Conservation (phyloP, 2,329 filamentous ascomycete genomes). For the Plenodomus biglobosus region DNA sequence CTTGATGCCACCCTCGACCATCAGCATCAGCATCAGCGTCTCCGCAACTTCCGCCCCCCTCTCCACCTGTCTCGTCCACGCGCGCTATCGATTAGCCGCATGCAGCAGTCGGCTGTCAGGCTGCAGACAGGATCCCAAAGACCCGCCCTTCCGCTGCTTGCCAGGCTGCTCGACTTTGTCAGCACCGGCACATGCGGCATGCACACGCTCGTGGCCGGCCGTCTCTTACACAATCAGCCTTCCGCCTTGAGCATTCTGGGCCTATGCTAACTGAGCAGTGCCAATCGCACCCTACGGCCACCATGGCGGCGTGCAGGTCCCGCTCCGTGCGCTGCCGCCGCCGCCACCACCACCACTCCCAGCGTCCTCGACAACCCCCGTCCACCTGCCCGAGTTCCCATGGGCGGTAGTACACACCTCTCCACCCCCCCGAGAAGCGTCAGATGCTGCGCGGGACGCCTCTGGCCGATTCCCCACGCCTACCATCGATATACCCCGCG, state of each 20-base stretch:
- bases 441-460: slow-evolving; percentile 35
- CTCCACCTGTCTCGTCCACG: slow-evolving; percentile 10
- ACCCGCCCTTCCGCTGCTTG: slow-evolving; percentile 1
- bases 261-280: slow-evolving; percentile 38
- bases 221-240: slow-evolving; percentile 7
- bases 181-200: slow-evolving; percentile 28
- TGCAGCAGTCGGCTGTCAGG: not conserved
- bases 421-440: slow-evolving; percentile 8
- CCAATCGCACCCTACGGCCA: slow-evolving; percentile 40
- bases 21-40: slow-evolving; percentile 24
- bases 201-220: slow-evolving; percentile 3
- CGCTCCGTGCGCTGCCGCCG: slow-evolving; percentile 32
- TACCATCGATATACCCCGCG: slow-evolving; percentile 34
- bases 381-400: slow-evolving; percentile 28
- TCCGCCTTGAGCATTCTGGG: slow-evolving; percentile 11
- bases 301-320: slow-evolving; percentile 40
- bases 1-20: too few species aligned
- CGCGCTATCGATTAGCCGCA: slow-evolving; percentile 15
- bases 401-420: slow-evolving; percentile 24
- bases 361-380: slow-evolving; percentile 23
- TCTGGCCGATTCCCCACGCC: slow-evolving; percentile 16
- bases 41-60: slow-evolving; percentile 25
- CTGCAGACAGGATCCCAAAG: not conserved
- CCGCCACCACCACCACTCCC: slow-evolving; percentile 28
- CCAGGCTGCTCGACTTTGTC: slow-evolving; percentile 8